Evolutionary conservation across 1,284 basidiomycete genomes (phyloP).

Genomic region (Heterobasidion occidentale): DNA sequence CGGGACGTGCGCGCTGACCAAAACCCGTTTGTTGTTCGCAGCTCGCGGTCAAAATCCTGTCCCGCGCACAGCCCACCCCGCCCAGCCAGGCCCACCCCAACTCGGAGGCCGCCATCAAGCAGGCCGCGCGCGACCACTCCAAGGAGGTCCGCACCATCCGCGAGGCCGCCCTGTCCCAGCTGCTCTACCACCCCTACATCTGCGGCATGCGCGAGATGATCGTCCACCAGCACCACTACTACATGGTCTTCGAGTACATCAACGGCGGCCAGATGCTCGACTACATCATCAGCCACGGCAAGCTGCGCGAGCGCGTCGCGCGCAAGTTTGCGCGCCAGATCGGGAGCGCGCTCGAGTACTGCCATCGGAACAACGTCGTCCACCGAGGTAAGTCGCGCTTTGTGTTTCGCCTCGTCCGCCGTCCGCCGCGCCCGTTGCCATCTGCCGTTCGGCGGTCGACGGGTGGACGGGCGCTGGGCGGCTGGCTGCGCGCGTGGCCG

Average conservation of each 20-base stretch:
- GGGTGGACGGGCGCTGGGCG: neutral
- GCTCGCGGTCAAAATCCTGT: conserved; percentile 96
- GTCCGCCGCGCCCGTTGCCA: neutral
- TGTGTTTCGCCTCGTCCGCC: neutral
- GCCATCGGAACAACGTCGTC: conserved; percentile 95
- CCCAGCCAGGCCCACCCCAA: conserved; percentile 44
- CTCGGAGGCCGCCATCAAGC: conserved; percentile 64
- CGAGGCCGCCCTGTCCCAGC: conserved; percentile 89
- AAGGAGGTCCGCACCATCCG: conserved; percentile 96
- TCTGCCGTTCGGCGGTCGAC: neutral
- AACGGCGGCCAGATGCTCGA: conserved; percentile 99
- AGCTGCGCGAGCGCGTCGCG: conserved; percentile 89
- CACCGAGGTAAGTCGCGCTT: conserved; percentile 59
- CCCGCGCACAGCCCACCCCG: conserved; percentile 45
- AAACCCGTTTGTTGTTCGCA: conserved; percentile 22
- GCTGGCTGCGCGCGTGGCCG: neutral
- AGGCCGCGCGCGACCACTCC: conserved; percentile 84
- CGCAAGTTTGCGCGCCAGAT: conserved; percentile 97
- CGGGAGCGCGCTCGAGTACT: conserved; percentile 92
- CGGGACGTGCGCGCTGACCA: neutral
- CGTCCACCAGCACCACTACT: conserved; percentile 93
- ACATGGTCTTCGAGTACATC: conserved; percentile 99
- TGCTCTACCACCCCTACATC: conserved; percentile 97
- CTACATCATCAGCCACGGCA: conserved; percentile 99
- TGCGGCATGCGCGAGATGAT: conserved; percentile 99